phyloP scores from a whole-genome alignment of 2,329 filamentous ascomycete genomes.

The Exophiala sp. region DNA sequence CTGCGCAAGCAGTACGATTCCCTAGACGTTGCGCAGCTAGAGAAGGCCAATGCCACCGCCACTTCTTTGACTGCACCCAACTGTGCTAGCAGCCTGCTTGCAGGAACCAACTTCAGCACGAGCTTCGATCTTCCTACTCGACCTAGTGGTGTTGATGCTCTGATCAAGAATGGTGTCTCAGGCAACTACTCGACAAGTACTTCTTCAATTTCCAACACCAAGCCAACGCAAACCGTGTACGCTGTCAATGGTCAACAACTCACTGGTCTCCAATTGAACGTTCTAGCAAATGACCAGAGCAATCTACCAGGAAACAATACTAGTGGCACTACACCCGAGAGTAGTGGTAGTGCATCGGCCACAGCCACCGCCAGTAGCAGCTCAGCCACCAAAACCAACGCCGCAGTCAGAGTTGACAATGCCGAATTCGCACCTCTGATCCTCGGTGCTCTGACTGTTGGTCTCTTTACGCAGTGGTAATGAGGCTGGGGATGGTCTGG shows the following conservation, averaged over 20 bases:
- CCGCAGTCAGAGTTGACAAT: conserved; percentile 14
- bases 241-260: conserved; percentile 53
- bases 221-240: conserved; percentile 54
- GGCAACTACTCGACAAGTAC: conserved; percentile 58
- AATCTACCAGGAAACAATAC: conserved; percentile 51
- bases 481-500: neutral
- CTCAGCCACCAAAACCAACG: conserved; percentile 18
- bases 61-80: conserved; percentile 52
- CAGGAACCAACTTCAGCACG: conserved; percentile 60
- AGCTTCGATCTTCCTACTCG: conserved; percentile 71
- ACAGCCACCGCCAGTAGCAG: conserved; percentile 18
- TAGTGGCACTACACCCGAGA: conserved; percentile 30
- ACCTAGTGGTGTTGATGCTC: conserved; percentile 60
- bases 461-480: conserved; percentile 21
- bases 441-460: conserved; percentile 15
- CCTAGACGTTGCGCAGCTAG: conserved; percentile 63
- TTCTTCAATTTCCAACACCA: conserved; percentile 52
- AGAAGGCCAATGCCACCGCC: conserved; percentile 55
- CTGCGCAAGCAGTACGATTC: conserved; percentile 69
- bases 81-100: conserved; percentile 64
- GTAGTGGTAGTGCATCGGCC: too few species aligned
- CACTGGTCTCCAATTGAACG: conserved; percentile 55
- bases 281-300: conserved; percentile 46
- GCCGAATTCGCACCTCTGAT: conserved; percentile 15
- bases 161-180: conserved; percentile 69